Conservation (phyloP, 768 basidiomycete species). For the Russula griseocarnosa region DNA sequence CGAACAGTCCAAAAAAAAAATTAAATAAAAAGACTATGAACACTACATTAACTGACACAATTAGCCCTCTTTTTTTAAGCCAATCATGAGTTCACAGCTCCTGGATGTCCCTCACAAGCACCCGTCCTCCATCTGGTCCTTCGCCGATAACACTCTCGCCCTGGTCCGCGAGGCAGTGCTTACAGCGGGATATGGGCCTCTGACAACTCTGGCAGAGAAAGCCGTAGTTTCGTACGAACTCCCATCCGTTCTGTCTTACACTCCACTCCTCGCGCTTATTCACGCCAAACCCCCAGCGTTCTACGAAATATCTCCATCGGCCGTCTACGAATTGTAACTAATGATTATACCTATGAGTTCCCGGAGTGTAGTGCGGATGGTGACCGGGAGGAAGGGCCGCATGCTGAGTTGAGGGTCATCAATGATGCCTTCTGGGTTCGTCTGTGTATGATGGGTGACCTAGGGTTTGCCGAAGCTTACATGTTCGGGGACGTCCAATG, state of each 20-base stretch:
- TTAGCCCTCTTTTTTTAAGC: background rate
- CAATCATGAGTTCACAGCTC: conserved; percentile 12
- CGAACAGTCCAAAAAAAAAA: background rate
- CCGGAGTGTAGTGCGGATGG: background rate
- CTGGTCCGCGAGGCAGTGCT: conserved; percentile 8
- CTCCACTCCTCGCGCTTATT: background rate
- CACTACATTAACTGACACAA: background rate
- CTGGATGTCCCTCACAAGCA: conserved; percentile 14
- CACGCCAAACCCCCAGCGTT: background rate
- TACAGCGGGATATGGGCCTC: conserved; percentile 7
- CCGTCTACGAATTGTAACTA: conserved; percentile 6
- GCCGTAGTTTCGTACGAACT: conserved; percentile 13
- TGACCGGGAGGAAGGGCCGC: background rate
- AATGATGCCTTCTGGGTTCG: conserved; percentile 28
- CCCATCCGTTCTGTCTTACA: background rate
- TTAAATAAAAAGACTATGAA: background rate
- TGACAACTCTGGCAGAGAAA: conserved; percentile 15
- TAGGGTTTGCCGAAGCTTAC: conserved; percentile 30
- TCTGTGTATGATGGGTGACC: conserved; percentile 20
- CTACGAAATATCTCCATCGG: conserved; percentile 9
- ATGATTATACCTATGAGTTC: background rate
- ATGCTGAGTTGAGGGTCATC: conserved; percentile 16
- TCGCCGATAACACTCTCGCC: conserved; percentile 15
- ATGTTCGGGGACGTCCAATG: conserved; percentile 29
- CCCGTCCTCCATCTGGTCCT: conserved; percentile 15